Evolutionary conservation across 2,329 filamentous ascomycete species (phyloP), one percentile per base, ranked within the genome.

Genomic region (Coniochaeta prunicola): DNA sequence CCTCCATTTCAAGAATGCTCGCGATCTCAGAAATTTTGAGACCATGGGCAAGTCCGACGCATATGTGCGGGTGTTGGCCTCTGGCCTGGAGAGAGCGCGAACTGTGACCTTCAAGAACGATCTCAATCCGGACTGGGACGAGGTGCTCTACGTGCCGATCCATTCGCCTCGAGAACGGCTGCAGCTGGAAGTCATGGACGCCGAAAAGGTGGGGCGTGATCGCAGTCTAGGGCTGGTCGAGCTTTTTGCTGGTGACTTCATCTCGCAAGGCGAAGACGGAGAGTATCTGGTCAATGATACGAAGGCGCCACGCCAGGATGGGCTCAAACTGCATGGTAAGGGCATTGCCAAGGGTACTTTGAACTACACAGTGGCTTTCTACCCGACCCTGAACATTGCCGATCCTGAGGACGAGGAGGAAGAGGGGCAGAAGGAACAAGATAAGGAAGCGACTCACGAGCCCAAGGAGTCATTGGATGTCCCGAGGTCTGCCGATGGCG

Each of bases 31-130:
- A 60, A 99, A 99, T 71, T 82, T 97, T 57, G 94, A 99, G 74
- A 91, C 91, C 2, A 85, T 99, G 73, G 94, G 94, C 74, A 97
- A 97, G 74, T 97, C 94, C 0, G 96, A 99, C 72, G 91, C 94
- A 0, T 99, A 99, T 67, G 90, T 87, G 24, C 88, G 93, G 45
- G 89, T 97, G 1, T 74, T 97, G 57, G 81, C 97, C 8, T 96
- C 92, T 54, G 93, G 94, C 53, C 86, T 97, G 59, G 89, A 94
- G 70, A 96, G 93, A 73, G 92, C 85, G 10, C 86, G 92, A 59
- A 97, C 94, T 2, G 94, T 99, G 56, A 97, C 93, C 0, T 96
- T 94, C 79, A 87, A 91, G 70, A 99, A 96, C 75, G 96, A 97
- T 62, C 84, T 99, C 59, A 91, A 96, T 70, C 94, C 94, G 1